Base-by-base conservation (phyloP, 2,329 filamentous ascomycete species). In the Cyclaneusma minus region DNA sequence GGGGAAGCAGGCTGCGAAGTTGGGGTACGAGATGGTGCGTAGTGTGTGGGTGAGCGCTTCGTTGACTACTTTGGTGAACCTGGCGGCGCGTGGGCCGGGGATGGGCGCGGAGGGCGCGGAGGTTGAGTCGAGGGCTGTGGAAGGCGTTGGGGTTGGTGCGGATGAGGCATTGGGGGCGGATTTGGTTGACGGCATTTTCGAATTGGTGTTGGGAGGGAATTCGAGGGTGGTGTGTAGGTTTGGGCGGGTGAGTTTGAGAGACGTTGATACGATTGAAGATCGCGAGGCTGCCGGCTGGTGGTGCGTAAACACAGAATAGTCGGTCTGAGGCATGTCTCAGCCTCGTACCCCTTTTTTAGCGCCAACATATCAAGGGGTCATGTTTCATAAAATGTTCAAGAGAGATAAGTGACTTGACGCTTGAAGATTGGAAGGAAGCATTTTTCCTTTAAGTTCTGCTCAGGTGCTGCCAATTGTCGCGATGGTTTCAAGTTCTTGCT, bases 1-100 rank as follows among this genome's bases (percentile, higher is more conserved):
- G 22, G 70, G 69, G 44, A 70, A 76, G 49, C 70, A 76, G 2
- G 60, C 54, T 3, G 61, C 60, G 38, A 75, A 64, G 44, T 67
- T 68, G 25, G 62, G 55, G 51, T 60, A 68, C 35, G 51, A 58
- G 29, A 74, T 54, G 41, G 64, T 62, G 36, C 47, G 52, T 16
- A 75, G 56, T 3, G 69, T 72, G 37, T 59, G 60, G 23, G 48
- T 37, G 13, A 74, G 57, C 15, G 60, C 59, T 30, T 55, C 49
- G 28, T 55, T 52, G 43, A 69, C 71, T 17, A 71, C 52, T 28
- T 60, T 51, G 27, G 61, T 57, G 31, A 75, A 58, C 22, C 62
- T 58, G 15, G 51, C 39, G 3, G 70, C 70, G 37, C 69, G 66
- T 3, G 62, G 62, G 24, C 70, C 70, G 0, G 68, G 66, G 0